Conservation (phyloP, 129 eudicot species). For the Centaurea solstitialis region DNA sequence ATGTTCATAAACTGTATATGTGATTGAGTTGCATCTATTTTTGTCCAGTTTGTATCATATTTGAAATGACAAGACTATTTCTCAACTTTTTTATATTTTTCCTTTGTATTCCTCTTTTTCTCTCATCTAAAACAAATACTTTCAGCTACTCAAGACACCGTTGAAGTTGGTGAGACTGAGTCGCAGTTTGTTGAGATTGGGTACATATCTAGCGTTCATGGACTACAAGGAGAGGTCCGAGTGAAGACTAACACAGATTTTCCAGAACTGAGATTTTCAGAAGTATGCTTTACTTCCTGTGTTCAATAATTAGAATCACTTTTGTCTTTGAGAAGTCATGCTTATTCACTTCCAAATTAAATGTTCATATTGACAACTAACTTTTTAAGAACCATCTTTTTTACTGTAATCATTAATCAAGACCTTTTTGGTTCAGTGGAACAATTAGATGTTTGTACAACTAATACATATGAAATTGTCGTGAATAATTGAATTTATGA, state of each 20-base stretch:
- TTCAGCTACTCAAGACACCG: conserved; percentile 65
- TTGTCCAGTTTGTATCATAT: neutral
- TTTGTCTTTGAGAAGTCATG: neutral
- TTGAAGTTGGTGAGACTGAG: conserved; percentile 42
- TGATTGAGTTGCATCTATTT: neutral
- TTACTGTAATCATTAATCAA: neutral
- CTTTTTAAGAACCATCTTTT: neutral
- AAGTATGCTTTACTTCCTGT: conserved; percentile 39
- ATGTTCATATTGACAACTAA: neutral
- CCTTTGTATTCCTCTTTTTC: neutral
- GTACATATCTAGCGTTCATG: conserved; percentile 78
- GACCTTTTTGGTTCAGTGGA: neutral
- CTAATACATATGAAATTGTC: neutral
- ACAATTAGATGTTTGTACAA: neutral
- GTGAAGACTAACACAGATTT: conserved; percentile 81
- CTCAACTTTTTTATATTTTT: neutral
- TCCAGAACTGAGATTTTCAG: conserved; percentile 82
- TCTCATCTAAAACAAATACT: conserved; percentile 10
- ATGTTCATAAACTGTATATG: neutral
- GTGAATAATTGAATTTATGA: neutral
- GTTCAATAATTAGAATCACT: conserved; percentile 11
- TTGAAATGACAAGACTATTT: neutral
- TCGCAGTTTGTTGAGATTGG: conserved; percentile 77
- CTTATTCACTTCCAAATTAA: neutral
- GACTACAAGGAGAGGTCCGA: conserved; percentile 89